Evolutionary conservation across 768 basidiomycete species (phyloP), one percentile per base, ranked within the genome.

Genomic region (Guyanaporus albipodus): DNA sequence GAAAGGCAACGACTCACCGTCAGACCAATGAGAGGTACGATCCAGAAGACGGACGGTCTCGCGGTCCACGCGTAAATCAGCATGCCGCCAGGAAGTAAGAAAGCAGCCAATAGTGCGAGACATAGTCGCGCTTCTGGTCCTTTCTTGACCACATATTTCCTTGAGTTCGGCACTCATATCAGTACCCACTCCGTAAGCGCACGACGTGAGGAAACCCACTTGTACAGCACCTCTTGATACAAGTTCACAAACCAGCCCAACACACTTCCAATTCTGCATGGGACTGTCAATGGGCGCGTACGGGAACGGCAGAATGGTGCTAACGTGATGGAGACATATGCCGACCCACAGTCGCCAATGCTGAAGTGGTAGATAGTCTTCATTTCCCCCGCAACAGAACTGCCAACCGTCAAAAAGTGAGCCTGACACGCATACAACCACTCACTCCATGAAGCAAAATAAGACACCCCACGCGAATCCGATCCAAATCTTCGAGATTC

Each of bases 391-490:
- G 74, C 66, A 38, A 84, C 72, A 0, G 82, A 82, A 42, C 82
- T 81, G 55, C 6, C 8, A 10, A 12, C 3, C 2, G 4, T 65
- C 42, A 50, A 32, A n/a, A 44, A 29, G 21, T 35, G 40, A 38
- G 24, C 4, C 14, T 17, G 21, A 21, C 4, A 24, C 23, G 35
- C 29, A 27, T 33, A 48, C n/a, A 21, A 10, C 8, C 37, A 41
- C 68, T 26, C 55, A 83, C 80, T 79, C 78, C 24, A 87, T 71
- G 59, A 89, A 67, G 44, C 79, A 81, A 56, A 78, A 91, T 18
- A 83, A 62, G 6, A 88, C 77, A 0, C 88, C 88, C 87, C 88
- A 91, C 0, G 77, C 75, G 48, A 91, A 80, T 42, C 82, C 80
- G 24, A 82, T 67, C 84, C 83, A 85, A n/a, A 85, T 58, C 82